A percentile compares a stretch with the other conserved stretches of the same genome.
Conservation (phyloP, 164 flowering plant genomes). For the Kalanchoe fedtschenkoi region DNA sequence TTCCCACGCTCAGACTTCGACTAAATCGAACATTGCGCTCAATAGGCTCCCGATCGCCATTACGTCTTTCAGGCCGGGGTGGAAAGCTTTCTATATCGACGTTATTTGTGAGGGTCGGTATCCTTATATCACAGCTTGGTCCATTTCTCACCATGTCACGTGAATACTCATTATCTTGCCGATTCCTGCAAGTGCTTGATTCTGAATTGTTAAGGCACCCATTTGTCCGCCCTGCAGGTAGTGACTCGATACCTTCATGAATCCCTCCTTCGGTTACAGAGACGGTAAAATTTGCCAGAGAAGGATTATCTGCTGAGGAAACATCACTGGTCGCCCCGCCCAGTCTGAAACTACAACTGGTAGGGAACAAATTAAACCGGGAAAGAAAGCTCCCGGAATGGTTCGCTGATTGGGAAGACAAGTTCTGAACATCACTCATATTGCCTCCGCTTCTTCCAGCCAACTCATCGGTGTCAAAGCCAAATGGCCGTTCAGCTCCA, state of each 20-base stretch:
- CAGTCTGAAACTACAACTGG: constrained; percentile 60
- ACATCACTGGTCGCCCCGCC: constrained; percentile 61
- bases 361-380: constrained; percentile 57
- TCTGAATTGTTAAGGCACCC: constrained; percentile 14
- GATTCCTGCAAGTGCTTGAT: constrained; percentile 18
- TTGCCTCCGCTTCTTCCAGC: constrained; percentile 29
- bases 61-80: constrained; percentile 36
- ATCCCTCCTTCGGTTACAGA: constrained; percentile 33
- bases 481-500: constrained; percentile 27
- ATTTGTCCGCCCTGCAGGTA: constrained; percentile 9
- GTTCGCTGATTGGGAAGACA: constrained; percentile 26
- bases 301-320: constrained; percentile 46
- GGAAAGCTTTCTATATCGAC: constrained; percentile 26
- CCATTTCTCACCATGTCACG: constrained; percentile 6
- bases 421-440: constrained; percentile 35
- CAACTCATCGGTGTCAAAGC: constrained; percentile 35
- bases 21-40: constrained; percentile 77
- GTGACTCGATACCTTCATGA: neutral
- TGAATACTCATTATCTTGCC: neutral
- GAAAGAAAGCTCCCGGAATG: constrained; percentile 45
- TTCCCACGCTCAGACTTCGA: constrained; percentile 83
- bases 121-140: constrained; percentile 14
- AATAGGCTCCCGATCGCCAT: constrained; percentile 54
- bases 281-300: constrained; percentile 31
- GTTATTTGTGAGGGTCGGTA: constrained; percentile 23